Base-by-base conservation (phyloP, 148 eudicot species). In the Gaultheria prostrata region DNA sequence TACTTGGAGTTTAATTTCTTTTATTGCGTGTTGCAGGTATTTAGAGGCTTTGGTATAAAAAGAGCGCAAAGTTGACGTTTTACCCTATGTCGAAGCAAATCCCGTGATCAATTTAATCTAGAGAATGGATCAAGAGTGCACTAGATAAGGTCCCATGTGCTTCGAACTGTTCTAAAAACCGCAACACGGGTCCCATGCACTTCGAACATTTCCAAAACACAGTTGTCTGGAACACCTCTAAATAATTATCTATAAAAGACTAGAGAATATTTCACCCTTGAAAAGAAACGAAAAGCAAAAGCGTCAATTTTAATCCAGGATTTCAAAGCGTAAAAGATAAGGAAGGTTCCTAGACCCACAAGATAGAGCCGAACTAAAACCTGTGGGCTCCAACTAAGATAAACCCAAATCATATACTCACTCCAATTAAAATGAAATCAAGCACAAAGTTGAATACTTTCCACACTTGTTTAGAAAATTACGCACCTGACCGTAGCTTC, bases 401-500 rank as follows among this genome's bases (percentile, higher is more conserved):
- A 57, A 83, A 30, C 76, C 72, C 72, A 50, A 65, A 81, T 35
- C 57, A 65, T 20, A 65, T 63, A 50, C 39, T n/a, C 48, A 70
- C 72, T 79, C 20, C 79, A 50, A 50, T 56, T 57, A 43, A 33
- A 70, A 83, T 21, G 12, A 76, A 85, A 76, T 61, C 48, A 48
- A 63, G 70, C 54, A 46, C 45, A 73, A 56, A 43, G 48, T 43
- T 59, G 18, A 43, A 83, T 54, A 50, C 30, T 49, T n/a, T 59
- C 9, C 14, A 80, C 39, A 6, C 6, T 79, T 24, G 5, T 12
- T 56, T 72, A 43, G 49, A 30, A 65, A 72, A 21, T 79, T 43
- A 54, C 83, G 11, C 48, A 91, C 92, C 98, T 86, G 98, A 95
- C 57, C 98, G 92, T 80, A 88, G 87, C 88, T 93, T 95, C 82